Evolutionary conservation across 257 asterid species (phyloP).

Genomic region (Nicotiana sylvestris): DNA sequence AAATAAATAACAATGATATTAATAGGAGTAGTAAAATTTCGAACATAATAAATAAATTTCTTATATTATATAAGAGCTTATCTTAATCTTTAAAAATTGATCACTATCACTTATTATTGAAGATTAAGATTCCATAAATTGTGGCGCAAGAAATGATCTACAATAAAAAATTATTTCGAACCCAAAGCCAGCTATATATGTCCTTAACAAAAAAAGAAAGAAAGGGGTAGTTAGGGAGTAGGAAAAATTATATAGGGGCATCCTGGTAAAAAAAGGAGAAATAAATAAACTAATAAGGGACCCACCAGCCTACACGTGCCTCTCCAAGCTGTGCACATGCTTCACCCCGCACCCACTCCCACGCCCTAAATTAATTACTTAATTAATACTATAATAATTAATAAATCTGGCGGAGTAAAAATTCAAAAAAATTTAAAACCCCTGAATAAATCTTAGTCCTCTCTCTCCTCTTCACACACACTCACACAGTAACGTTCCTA

Average conservation of each 20-base stretch:
- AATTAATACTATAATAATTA: neutral
- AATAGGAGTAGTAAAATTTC: neutral
- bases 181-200: neutral
- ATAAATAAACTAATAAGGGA: neutral
- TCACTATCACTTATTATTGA: neutral
- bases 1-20: too few relatives aligned
- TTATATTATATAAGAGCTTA: neutral
- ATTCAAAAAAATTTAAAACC: slow-evolving; percentile 11
- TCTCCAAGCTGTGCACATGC: slow-evolving; percentile 32
- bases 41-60: neutral
- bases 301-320: slow-evolving; percentile 29
- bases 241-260: neutral
- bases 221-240: slow-evolving; percentile 9
- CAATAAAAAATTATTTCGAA: neutral
- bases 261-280: neutral
- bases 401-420: slow-evolving; percentile 18
- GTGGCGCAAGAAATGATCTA: neutral
- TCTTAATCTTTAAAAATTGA: neutral
- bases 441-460: slow-evolving; percentile 2
- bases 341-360: neutral
- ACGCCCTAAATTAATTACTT: neutral
- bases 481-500: slow-evolving; percentile 9
- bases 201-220: neutral
- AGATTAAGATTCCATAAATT: neutral
- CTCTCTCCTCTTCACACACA: neutral